Base-by-base conservation (phyloP, 2,329 filamentous ascomycete genomes). In the Botrytis sinoallii region DNA sequence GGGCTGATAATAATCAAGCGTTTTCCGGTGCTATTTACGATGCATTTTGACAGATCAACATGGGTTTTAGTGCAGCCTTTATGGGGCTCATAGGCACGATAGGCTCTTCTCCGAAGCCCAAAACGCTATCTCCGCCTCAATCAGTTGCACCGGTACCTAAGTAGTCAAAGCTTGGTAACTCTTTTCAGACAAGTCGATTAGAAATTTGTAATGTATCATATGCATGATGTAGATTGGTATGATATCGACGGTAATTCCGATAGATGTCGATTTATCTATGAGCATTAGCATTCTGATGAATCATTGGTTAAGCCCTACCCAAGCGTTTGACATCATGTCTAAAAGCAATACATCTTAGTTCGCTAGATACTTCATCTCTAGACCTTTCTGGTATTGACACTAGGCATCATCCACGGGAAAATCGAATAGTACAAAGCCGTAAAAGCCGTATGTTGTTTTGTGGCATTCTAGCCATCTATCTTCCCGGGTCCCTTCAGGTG, bases 401-500 rank as follows among this genome's bases (percentile, higher is more conserved):
- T 42, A 55, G 46, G 52, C 40, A 68, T 55, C 25, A 22, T 55
- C 25, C 16, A 55, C 35, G 35, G 46, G 55, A 68, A 40, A 40
- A 40, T 42, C 46, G 25, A 67, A 55, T 55, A 40, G 65, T 29
- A 29, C 46, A 55, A 52, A 55, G 35, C 65, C 32, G 46, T n/a
- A 40, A 29, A 38, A 68, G 35, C 65, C 46, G 46, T 40, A 22
- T 1, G 55, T 55, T 25, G 35, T 55, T 68, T 55, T 25, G 48
- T 55, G 46, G 14, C 20, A 29, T 55, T 68, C 65, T 55, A 68
- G 46, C 46, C 65, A 55, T 40, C 16, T 22, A 40, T 29, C 65
- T 52, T 68, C 65, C 46, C 65, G 65, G 65, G 65, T 68, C 65
- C 65, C 65, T 68, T 68, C 46, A 68, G 46, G 65, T 55, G 65